Evolutionary conservation across 495 filamentous ascomycete species (phyloP).

Genomic region (Penicillium paradoxum): DNA sequence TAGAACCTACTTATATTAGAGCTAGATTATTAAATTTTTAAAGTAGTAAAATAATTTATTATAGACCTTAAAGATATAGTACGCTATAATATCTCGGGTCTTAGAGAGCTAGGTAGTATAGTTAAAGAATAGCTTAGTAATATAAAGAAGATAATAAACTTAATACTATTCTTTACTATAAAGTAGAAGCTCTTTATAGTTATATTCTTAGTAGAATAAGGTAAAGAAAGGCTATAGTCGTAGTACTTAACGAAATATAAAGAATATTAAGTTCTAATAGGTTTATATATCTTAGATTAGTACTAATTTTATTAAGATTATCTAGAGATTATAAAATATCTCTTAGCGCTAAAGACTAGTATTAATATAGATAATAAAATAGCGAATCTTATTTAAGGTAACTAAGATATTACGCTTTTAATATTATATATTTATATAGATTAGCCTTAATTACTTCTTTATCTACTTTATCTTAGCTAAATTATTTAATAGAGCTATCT

Average conservation of each 20-base stretch:
- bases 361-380: constrained; percentile 1
- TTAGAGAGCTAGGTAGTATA: too few species aligned
- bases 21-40: too few species aligned
- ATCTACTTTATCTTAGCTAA: not conserved
- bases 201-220: too few species aligned
- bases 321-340: not conserved
- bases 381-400: not conserved
- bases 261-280: not conserved
- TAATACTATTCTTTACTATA: too few species aligned
- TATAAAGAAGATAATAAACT: too few species aligned
- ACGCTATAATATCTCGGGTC: too few species aligned
- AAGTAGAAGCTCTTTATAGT: too few species aligned
- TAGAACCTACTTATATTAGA: too few species aligned
- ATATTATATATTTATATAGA: not conserved
- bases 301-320: not conserved
- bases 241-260: not conserved
- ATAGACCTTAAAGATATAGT: too few species aligned
- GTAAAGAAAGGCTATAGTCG: not conserved
- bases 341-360: not conserved
- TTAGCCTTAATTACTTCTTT: not conserved
- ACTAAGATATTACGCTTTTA: not conserved
- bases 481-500: not conserved
- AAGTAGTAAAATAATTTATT: too few species aligned
- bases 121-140: too few species aligned
- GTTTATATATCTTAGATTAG: not conserved